Conservation (phyloP, 805 yeast genomes). For the Yamadazyma philogaea region DNA sequence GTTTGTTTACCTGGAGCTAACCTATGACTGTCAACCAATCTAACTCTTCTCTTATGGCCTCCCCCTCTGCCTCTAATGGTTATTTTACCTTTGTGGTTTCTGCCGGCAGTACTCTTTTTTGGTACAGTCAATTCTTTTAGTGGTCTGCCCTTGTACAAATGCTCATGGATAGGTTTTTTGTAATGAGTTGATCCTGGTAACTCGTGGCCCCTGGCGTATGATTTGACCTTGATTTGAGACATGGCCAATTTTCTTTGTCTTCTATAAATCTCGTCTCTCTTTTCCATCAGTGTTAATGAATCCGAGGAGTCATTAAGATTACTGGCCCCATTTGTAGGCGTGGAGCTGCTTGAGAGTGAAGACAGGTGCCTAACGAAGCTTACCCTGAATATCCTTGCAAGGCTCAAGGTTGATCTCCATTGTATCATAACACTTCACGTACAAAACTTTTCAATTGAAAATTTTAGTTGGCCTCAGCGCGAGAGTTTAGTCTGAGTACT, state of each 20-base stretch:
- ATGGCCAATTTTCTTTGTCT: conserved; percentile 72
- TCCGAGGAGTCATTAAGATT: conserved; percentile 17
- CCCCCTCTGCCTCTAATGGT: conserved; percentile 97
- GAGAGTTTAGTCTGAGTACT: conserved; percentile 6
- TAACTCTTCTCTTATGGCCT: conserved; percentile 85
- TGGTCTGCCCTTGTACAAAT: conserved; percentile 85
- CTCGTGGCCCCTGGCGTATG: conserved; percentile 63
- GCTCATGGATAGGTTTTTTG: conserved; percentile 81
- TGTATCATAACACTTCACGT: not conserved
- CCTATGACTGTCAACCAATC: conserved; percentile 78
- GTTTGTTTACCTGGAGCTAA: conserved; percentile 64
- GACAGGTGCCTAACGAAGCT: conserved; percentile 13
- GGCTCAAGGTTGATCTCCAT: conserved; percentile 7
- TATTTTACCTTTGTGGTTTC: conserved; percentile 84
- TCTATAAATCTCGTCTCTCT: conserved; percentile 67
- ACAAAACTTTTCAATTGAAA: conserved; percentile 6
- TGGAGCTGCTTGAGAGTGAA: conserved; percentile 4
- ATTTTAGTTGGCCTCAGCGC: conserved; percentile 1
- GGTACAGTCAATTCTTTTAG: conserved; percentile 70
- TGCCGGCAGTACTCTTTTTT: conserved; percentile 73
- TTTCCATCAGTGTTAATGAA: conserved; percentile 70
- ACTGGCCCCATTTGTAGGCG: conserved; percentile 13
- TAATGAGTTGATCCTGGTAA: conserved; percentile 90
- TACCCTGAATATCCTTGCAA: not conserved
- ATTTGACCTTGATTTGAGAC: conserved; percentile 68